Evolutionary conservation across 805 yeast species (phyloP).

Genomic region (Hemisphaericaspora nanyangensis): DNA sequence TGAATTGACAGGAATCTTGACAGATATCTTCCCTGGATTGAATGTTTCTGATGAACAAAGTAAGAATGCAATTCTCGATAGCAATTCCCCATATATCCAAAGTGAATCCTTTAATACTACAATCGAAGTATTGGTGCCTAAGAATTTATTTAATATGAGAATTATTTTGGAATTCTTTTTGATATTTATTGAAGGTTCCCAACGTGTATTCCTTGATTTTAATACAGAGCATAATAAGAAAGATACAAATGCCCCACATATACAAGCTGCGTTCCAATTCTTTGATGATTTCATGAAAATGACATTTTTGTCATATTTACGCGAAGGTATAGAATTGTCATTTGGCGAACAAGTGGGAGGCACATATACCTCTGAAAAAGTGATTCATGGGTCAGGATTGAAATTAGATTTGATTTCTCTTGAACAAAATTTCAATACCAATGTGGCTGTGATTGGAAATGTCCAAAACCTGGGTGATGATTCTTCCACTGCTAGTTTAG

Average conservation of each 20-base stretch:
- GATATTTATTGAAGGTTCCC: slow-evolving; percentile 60
- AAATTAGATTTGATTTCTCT: slow-evolving; percentile 28
- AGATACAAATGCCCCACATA: not conserved
- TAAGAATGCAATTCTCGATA: slow-evolving; percentile 6
- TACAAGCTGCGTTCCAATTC: slow-evolving; percentile 35
- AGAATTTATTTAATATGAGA: slow-evolving; percentile 76
- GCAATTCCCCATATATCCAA: slow-evolving; percentile 48
- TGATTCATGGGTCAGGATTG: slow-evolving; percentile 9
- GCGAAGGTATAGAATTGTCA: slow-evolving; percentile 48
- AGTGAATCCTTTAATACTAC: slow-evolving; percentile 52
- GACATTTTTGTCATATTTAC: slow-evolving; percentile 62
- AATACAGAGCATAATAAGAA: slow-evolving; percentile 7
- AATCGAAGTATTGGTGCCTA: slow-evolving; percentile 63
- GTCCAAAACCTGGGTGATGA: slow-evolving; percentile 5
- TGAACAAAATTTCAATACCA: slow-evolving; percentile 18
- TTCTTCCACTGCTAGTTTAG: not conserved
- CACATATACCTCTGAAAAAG: slow-evolving; percentile 2
- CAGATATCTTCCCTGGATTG: slow-evolving; percentile 72
- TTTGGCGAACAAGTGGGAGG: slow-evolving; percentile 43
- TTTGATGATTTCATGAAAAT: slow-evolving; percentile 62
- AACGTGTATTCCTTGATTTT: slow-evolving; percentile 22
- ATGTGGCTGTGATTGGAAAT: not conserved
- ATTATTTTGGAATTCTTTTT: slow-evolving; percentile 71
- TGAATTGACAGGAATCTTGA: slow-evolving; percentile 35
- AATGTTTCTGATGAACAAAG: slow-evolving; percentile 8